Evolutionary conservation across 2,329 filamentous ascomycete species (phyloP), one percentile per base, ranked within the genome.

Genomic region (Colletotrichum somersetense): DNA sequence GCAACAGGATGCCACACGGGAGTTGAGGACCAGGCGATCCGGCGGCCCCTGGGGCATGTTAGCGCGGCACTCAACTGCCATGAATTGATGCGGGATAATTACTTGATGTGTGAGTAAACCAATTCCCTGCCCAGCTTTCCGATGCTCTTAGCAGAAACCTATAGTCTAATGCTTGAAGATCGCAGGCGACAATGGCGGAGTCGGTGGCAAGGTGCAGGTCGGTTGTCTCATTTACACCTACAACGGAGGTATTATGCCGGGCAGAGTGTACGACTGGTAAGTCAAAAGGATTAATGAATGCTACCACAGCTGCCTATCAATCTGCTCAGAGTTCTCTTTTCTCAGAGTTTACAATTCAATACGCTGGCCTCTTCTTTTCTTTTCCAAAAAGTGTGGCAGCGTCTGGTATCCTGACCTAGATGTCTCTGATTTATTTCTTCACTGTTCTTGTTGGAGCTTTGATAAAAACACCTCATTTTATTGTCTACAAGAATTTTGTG

Each of bases 141-240:
- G 23, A 42, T 1, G 3, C 5, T 30, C 18, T 42, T 3, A 7
- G 14, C 11, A 10, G 6, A 14, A 38, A 40, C 5, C 6, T n/a
- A 12, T 4, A 14, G 10, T 30, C 48, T 53, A 18, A 63, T 10
- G 26, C 11, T 11, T 5, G 3, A 30, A 14, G 10, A 6, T 10
- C 11, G 1, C n/a, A 63, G 46, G 61, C 42, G 23, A 63, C 11
- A 63, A 63, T 30, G 61, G 61, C 20, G 48, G 61, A 2, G 48
- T 63, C 10, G 61, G 35, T 14, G 48, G 61, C 26, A 53, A 30
- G 18, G 46, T 53, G 16, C 48, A 63, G 61, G 46, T 53, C 33
- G 48, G 46, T 20, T 63, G 46, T 33, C 61, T 53, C 35, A 20
- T 63, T 5, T 63, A 63, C 33, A 52, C 46, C 38, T 63, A 63